phyloP scores from a whole-genome alignment of 495 filamentous ascomycete genomes.

The Cryomyces antarcticus region DNA sequence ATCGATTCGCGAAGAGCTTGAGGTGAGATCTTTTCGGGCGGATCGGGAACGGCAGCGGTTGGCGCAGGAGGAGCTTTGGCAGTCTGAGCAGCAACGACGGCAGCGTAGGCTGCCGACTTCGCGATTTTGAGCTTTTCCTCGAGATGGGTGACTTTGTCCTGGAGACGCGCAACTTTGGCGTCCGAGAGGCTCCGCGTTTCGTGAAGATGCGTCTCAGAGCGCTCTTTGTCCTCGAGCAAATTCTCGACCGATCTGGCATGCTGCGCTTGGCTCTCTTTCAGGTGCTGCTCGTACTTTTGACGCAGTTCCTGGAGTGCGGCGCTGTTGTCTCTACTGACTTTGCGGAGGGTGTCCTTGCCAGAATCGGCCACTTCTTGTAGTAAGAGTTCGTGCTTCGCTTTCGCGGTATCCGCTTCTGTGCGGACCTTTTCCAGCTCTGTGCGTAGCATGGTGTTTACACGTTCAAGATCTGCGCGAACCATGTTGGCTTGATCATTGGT shows the following conservation, averaged over 20 bases:
- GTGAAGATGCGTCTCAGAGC: conserved; percentile 16
- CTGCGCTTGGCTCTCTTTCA: conserved; percentile 39
- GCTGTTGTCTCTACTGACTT: conserved; percentile 38
- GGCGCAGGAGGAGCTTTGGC: conserved; percentile 26
- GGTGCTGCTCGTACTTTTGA: conserved; percentile 48
- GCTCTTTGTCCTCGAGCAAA: conserved; percentile 20
- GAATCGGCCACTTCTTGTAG: conserved; percentile 51
- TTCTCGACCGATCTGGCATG: conserved; percentile 57
- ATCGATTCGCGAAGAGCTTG: conserved; percentile 92
- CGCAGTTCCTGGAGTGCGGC: conserved; percentile 45
- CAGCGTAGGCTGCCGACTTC: conserved; percentile 73
- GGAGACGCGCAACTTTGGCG: conserved; percentile 57
- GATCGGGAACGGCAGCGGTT: conserved; percentile 24
- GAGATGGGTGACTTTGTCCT: conserved; percentile 61
- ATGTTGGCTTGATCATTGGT: conserved; percentile 68
- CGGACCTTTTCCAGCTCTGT: conserved; percentile 48
- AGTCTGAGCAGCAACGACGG: conserved; percentile 60
- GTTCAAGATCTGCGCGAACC: conserved; percentile 56
- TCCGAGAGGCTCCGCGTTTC: conserved; percentile 59
- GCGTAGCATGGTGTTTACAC: conserved; percentile 44
- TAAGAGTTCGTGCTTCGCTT: conserved; percentile 51
- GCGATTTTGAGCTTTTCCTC: conserved; percentile 83
- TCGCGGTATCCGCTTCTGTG: conserved; percentile 53
- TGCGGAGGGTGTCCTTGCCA: conserved; percentile 28
- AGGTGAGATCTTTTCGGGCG: conserved; percentile 73